Evolutionary conservation across 208 protist genomes (phyloP).

Genomic region (Kentomonas sorsogonicus): DNA sequence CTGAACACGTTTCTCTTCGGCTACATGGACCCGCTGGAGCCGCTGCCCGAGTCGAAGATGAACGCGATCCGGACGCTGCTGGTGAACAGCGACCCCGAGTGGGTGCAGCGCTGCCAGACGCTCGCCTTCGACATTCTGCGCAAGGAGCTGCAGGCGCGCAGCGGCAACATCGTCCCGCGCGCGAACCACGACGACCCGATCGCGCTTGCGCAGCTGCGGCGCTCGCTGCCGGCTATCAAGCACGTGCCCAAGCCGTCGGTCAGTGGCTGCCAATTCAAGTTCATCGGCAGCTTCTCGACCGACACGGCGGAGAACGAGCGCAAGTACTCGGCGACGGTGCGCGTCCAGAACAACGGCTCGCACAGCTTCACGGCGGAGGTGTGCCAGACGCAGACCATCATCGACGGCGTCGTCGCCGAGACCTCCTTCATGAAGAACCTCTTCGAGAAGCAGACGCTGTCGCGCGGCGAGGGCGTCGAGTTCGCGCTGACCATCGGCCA

Average conservation of each 20-base stretch:
- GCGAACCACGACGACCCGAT: conserved; percentile 57
- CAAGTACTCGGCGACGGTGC: conserved; percentile 41
- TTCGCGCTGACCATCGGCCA: conserved; percentile 42
- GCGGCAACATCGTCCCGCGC: conserved; percentile 36
- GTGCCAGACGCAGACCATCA: conserved; percentile 63
- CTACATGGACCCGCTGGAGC: conserved; percentile 60
- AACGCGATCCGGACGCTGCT: conserved; percentile 49
- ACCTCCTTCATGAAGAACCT: conserved; percentile 43
- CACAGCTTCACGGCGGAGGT: conserved; percentile 39
- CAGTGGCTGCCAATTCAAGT: conserved; percentile 48
- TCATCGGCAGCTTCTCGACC: conserved; percentile 41
- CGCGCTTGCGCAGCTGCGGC: conserved; percentile 49
- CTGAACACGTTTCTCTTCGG: conserved; percentile 62
- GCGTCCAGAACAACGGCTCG: conserved; percentile 53
- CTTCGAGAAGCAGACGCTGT: conserved; percentile 38
- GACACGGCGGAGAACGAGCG: conserved; percentile 19
- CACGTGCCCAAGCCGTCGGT: conserved; percentile 52
- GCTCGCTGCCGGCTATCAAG: conserved; percentile 43
- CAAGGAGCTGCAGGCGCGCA: conserved; percentile 50
- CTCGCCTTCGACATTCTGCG: conserved; percentile 59
- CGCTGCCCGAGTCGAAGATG: conserved; percentile 46
- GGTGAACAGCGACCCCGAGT: conserved; percentile 52
- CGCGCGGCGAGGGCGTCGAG: conserved; percentile 52
- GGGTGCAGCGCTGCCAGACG: conserved; percentile 58
- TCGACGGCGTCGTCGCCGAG: conserved; percentile 54